Percentiles rank a stretch among this genome's conserved stretches.
phyloP scores from a whole-genome alignment of 202 grass and related monocot species.

The Dendrocalamus latiflorus region DNA sequence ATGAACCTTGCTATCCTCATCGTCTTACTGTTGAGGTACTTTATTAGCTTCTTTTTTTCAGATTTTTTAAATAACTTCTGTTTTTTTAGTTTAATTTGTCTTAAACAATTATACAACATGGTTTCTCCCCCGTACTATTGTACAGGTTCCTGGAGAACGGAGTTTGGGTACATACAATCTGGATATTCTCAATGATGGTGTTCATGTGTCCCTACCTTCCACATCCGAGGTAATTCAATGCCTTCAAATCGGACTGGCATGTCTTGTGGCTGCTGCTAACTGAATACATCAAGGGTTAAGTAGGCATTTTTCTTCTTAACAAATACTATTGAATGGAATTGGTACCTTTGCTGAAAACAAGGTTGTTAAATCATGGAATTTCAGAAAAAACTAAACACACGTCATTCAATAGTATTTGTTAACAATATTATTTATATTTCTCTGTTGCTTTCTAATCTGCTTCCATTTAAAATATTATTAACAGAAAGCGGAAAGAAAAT shows the following conservation, averaged over 20 bases:
- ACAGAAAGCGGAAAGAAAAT: constrained; percentile 87
- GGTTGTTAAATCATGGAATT: background rate
- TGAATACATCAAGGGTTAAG: constrained; percentile 14
- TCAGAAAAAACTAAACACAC: background rate
- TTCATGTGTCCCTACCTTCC: constrained; percentile 64
- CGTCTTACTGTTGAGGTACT: constrained; percentile 90
- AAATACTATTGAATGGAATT: background rate
- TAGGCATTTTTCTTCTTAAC: background rate
- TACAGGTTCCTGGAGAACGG: constrained; percentile 88
- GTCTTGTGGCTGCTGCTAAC: constrained; percentile 17
- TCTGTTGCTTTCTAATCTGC: constrained; percentile 2
- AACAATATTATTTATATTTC: constrained; percentile 2
- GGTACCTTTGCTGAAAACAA: background rate
- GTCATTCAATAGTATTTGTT: background rate
- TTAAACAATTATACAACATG: constrained; percentile 5
- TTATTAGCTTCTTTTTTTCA: background rate
- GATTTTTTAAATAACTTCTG: background rate
- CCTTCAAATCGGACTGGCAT: constrained; percentile 18
- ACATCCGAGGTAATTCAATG: constrained; percentile 70
- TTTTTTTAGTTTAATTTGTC: background rate
- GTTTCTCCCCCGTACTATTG: constrained; percentile 12
- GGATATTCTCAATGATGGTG: constrained; percentile 65
- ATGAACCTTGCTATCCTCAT: constrained; percentile 95
- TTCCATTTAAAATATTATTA: constrained; percentile 28
- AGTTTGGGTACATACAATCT: constrained; percentile 94